phyloP scores from a whole-genome alignment of 169 alveolate genomes.

The Toxoplasma gondii region DNA sequence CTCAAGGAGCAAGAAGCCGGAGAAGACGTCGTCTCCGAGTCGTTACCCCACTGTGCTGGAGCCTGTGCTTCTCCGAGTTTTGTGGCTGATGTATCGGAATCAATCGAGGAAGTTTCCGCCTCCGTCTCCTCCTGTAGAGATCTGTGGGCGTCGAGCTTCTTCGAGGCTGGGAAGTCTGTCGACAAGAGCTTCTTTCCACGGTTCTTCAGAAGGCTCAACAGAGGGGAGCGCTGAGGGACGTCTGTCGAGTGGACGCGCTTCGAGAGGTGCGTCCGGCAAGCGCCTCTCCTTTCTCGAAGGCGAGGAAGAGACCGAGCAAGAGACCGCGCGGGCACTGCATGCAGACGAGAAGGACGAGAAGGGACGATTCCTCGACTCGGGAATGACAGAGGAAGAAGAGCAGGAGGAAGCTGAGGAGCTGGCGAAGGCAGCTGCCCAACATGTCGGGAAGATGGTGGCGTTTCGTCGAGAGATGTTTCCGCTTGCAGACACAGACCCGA shows the following conservation, averaged over 20 bases:
- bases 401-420: not conserved
- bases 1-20: not conserved
- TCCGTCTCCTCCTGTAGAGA: not conserved
- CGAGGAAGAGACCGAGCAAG: not conserved
- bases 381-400: slow-evolving; percentile 17
- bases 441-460: slow-evolving; percentile 62
- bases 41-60: not conserved
- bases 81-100: slow-evolving; percentile 8
- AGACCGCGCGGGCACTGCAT: not conserved
- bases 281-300: too few species aligned
- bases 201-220: too few species aligned
- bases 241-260: too few species aligned
- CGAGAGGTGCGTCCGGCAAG: too few species aligned
- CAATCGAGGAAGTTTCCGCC: not conserved
- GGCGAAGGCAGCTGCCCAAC: slow-evolving; percentile 59
- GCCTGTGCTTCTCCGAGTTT: slow-evolving; percentile 17
- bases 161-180: too few species aligned
- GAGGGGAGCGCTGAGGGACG: too few species aligned
- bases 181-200: too few species aligned
- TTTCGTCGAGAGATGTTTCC: slow-evolving; percentile 74
- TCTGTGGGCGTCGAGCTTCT: too few species aligned
- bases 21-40: too few species aligned
- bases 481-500: slow-evolving; percentile 42
- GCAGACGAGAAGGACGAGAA: not conserved
- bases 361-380: not conserved